Base-by-base conservation (phyloP, 2,329 filamentous ascomycete species). In the Fonsecaea pedrosoi region DNA sequence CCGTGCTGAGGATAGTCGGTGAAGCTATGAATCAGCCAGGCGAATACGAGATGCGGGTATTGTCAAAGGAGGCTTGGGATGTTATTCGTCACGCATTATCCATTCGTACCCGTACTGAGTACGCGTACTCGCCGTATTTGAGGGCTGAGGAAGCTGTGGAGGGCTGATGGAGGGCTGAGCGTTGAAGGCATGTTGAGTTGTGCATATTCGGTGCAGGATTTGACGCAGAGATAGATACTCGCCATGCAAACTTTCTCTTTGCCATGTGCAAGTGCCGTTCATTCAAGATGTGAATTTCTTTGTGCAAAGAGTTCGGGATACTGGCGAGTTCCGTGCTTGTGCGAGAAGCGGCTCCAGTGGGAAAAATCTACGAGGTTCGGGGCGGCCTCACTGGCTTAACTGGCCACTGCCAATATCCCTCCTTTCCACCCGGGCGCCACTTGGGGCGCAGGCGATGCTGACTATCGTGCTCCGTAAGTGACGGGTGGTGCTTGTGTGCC, bases 291-390 rank as follows among this genome's bases (percentile, higher is more conserved):
- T 48, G 6, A 48, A 18, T n/a, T 7, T 18, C 5, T 50, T 50
- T 50, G 9, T 50, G 45, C 45, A 50, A 50, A 50, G 45, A 50
- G 10, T 50, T 50, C 45, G 25, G 45, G 45, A 50, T 50, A 21
- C 45, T 50, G 45, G 45, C 45, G 45, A 25, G 21, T 50, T 50
- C 45, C 45, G 45, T 30, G 45, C 8, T 25, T 10, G 45, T 50
- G 30, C 30, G 30, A 32, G 30, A 4, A 32, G 30, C 6, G 30
- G 30, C 30, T 5, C 30, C 30, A 30, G 45, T 30, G 18, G 45
- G 18, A 50, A 3, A 40, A 30, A 30, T 25, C 15, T 25, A 50
- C 10, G 45, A 21, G 21, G 45, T 13, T 18, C 6, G 3, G 21
- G 30, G 30, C 30, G 30, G 4, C 30, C 4, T 32, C 30, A 32